Base-by-base conservation (phyloP, 2,329 filamentous ascomycete genomes). In the Rhinocladiella similis region DNA sequence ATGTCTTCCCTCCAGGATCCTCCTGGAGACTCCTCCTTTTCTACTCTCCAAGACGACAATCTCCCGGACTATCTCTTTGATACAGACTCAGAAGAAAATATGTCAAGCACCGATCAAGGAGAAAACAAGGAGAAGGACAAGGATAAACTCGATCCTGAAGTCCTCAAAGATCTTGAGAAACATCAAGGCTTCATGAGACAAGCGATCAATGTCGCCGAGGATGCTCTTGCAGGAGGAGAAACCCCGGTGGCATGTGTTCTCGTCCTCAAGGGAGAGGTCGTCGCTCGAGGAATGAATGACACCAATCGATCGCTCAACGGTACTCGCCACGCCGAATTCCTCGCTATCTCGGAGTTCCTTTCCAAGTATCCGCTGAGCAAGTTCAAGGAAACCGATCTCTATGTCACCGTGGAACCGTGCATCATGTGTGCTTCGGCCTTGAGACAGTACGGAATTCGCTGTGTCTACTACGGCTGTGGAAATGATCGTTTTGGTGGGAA, bases 401-500 rank as follows among this genome's bases (percentile, higher is more conserved):
- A 99, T 73, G 94, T 99, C 47, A 99, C 94, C 0, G 93, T 99
- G 52, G 95, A 99, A 75, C 94, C 94, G 3, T 99, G 94, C 72
- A 91, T 99, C 76, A 99, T 99, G 94, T 99, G 94, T 70, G 94
- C 94, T 12, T 95, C 91, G 5, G 85, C 95, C 51, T 81, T 99
- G 49, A 85, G 91, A 50, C 95, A 99, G 73, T 87, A 95, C 63
- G 84, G 86, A 13, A 91, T 99, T 72, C 84, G 88, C 60, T 88
- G 88, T 64, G 94, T 99, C 29, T 97, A 93, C 73, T 99, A 94
- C 72, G 95, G 94, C 3, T 96, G 92, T 57, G 85, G 89, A 66
- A 99, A 99, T 72, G 94, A 99, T 76, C 90, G 95, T 56, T 99
- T 99, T 75, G 94, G 94, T 6, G 94, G 95, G 29, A 96, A 91